phyloP scores from a whole-genome alignment of 1,284 basidiomycete species.

The Lentinula novae-zelandiae region DNA sequence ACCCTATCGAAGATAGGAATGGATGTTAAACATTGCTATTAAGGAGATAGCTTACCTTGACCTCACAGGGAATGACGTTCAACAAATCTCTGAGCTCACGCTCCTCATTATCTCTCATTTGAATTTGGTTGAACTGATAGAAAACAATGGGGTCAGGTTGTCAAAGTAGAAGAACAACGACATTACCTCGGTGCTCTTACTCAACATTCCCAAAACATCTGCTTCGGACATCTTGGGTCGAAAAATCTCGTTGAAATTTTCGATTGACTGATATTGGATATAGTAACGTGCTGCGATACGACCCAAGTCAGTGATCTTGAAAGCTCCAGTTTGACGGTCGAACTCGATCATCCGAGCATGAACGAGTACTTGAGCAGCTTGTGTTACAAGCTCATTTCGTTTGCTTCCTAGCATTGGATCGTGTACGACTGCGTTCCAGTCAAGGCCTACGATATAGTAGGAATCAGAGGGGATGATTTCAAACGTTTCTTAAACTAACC shows the following conservation, averaged over 20 bases:
- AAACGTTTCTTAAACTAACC: slow-evolving; percentile 43
- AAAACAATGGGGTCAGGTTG: not conserved
- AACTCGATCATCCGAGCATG: slow-evolving; percentile 83
- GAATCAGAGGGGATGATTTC: not conserved
- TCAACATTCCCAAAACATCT: slow-evolving; percentile 84
- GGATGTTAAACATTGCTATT: not conserved
- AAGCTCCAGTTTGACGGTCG: slow-evolving; percentile 57
- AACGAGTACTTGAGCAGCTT: slow-evolving; percentile 73
- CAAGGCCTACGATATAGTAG: slow-evolving; percentile 55
- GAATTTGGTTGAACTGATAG: slow-evolving; percentile 90
- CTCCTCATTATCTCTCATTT: slow-evolving; percentile 87
- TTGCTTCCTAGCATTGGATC: slow-evolving; percentile 80
- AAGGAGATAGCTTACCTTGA: slow-evolving; percentile 45
- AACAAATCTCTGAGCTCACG: slow-evolving; percentile 79
- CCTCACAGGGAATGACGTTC: slow-evolving; percentile 74
- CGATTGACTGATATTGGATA: slow-evolving; percentile 84
- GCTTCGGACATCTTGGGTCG: slow-evolving; percentile 89
- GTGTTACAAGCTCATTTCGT: slow-evolving; percentile 69
- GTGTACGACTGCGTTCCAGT: slow-evolving; percentile 66
- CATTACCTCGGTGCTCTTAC: slow-evolving; percentile 85
- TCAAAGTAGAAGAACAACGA: not conserved
- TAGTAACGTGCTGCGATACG: slow-evolving; percentile 97
- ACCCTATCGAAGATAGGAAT: not conserved
- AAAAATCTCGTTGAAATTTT: slow-evolving; percentile 86
- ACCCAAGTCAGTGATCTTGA: slow-evolving; percentile 85